A percentile compares a stretch with the other conserved stretches of the same genome.
Evolutionary conservation across 148 eudicot species (phyloP).

Genomic region (Simmondsia chinensis): DNA sequence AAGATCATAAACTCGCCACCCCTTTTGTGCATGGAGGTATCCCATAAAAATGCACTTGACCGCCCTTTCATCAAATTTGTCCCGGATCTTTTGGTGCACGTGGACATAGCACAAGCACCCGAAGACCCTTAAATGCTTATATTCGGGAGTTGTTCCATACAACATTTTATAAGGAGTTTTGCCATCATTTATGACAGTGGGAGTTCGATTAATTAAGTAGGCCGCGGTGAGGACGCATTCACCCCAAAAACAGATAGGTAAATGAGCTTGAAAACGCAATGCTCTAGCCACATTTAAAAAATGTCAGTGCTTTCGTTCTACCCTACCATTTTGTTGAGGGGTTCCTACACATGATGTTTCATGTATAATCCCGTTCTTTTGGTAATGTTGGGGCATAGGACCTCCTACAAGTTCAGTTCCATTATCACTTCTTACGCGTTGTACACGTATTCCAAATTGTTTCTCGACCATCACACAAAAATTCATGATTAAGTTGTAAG

Average conservation of each 20-base stretch:
- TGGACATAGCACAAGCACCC: no score
- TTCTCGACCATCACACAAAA: neutral
- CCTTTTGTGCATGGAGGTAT: neutral
- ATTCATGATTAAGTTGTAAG: neutral
- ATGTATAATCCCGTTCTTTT: neutral
- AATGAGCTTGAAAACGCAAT: neutral
- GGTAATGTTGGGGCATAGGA: neutral
- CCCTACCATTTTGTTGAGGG: no score
- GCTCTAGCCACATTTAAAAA: neutral
- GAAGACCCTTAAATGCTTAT: no score
- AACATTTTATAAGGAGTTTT: neutral
- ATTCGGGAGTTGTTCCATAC: neutral
- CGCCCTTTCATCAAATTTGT: neutral
- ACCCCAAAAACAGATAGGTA: no score
- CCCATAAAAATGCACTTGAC: no score
- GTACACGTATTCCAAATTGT: neutral
- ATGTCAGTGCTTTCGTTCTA: neutral
- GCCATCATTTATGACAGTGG: no score
- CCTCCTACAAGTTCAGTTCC: neutral
- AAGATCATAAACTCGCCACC: neutral
- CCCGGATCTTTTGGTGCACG: neutral
- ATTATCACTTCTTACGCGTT: neutral
- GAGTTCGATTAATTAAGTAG: neutral
- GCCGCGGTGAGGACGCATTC: neutral
- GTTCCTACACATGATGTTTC: neutral